Evolutionary conservation across 257 asterid genomes (phyloP).

Genomic region (Penstemon barbatus): DNA sequence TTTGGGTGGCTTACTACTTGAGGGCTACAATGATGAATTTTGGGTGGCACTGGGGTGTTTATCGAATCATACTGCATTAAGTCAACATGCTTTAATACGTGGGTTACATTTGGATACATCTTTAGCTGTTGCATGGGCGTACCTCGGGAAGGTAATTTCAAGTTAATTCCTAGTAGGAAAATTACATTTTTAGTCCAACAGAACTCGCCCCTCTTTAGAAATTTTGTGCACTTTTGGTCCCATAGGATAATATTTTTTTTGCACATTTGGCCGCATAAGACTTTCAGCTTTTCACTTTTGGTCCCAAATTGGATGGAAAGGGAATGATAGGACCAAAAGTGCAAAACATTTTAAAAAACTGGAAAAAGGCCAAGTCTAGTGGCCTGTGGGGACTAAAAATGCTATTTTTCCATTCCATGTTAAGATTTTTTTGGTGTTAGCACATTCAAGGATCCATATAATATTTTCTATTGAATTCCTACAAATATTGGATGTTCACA

Average conservation of each 20-base stretch:
- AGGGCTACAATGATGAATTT: slow-evolving; percentile 83
- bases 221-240: too few species aligned
- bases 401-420: too few species aligned
- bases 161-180: background rate
- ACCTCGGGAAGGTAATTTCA: slow-evolving; percentile 78
- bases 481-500: slow-evolving; percentile 37
- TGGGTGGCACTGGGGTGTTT: slow-evolving; percentile 96
- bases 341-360: too few species aligned
- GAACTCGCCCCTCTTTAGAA: too few species aligned
- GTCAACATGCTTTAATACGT: slow-evolving; percentile 90
- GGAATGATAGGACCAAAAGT: too few species aligned
- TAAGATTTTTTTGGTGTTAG: background rate
- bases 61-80: slow-evolving; percentile 58
- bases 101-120: slow-evolving; percentile 87
- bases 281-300: too few species aligned
- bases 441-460: too few species aligned
- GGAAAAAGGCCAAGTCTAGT: background rate
- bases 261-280: too few species aligned
- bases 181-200: too few species aligned
- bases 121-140: slow-evolving; percentile 96
- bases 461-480: too few species aligned
- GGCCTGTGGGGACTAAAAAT: background rate
- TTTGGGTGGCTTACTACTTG: slow-evolving; percentile 74
- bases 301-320: too few species aligned
- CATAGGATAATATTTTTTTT: too few species aligned